Conservation (phyloP, 2,329 filamentous ascomycete genomes). For the Colletotrichum neosansevieriae region DNA sequence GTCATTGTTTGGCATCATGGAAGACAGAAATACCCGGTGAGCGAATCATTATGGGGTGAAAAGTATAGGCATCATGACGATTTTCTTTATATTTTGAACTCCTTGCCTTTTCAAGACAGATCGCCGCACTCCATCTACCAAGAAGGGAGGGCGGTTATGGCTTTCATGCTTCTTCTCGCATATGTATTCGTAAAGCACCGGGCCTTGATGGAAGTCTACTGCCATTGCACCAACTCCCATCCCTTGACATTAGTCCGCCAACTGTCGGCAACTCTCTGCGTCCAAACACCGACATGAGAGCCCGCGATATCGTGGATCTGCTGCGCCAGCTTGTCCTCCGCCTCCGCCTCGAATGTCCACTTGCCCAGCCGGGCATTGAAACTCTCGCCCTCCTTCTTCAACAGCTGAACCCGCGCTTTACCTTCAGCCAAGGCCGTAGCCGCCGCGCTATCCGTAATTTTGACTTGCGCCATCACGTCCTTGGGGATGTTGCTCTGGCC, state of each 20-base stretch:
- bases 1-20: neutral
- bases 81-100: constrained; percentile 28
- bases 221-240: constrained; percentile 44
- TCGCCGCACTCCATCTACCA: neutral
- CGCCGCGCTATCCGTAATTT: constrained; percentile 48
- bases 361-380: constrained; percentile 45
- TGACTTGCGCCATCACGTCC: constrained; percentile 51
- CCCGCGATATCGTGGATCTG: constrained; percentile 33
- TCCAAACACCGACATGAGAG: constrained; percentile 35
- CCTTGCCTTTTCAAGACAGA: constrained; percentile 2
- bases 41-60: neutral
- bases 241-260: constrained; percentile 44
- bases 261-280: constrained; percentile 42
- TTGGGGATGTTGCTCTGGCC: constrained; percentile 54
- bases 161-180: neutral
- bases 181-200: neutral
- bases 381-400: constrained; percentile 48
- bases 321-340: constrained; percentile 28
- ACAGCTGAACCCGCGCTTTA: constrained; percentile 45
- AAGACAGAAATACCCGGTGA: constrained; percentile 21
- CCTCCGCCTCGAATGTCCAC: constrained; percentile 45
- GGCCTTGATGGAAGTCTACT: constrained; percentile 20
- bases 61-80: neutral
- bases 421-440: constrained; percentile 50
- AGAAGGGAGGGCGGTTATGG: neutral